These are phyloP conservation scores for Phytophthora ramorum DNA, from an alignment of 352 stramenopile genomes.

Conservation along the genomic window DNA sequence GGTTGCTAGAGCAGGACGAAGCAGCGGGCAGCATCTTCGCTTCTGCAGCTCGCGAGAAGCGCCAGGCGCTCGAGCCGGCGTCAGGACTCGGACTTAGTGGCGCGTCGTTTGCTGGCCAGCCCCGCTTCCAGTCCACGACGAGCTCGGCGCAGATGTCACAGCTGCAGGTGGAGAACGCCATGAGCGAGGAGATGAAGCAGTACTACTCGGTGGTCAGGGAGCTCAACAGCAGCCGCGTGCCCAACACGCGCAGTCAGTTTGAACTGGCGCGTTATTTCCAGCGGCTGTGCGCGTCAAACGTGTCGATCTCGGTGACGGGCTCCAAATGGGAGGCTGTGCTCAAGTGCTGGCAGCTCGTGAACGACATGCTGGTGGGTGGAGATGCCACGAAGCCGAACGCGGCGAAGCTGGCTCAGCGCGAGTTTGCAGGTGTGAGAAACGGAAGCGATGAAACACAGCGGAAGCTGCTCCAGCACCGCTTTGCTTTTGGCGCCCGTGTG, in stretches of 20 bases:
- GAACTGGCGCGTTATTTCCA: slow-evolving; percentile 69
- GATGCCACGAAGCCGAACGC: slow-evolving; percentile 48
- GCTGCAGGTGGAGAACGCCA: slow-evolving; percentile 63
- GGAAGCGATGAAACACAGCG: slow-evolving; percentile 46
- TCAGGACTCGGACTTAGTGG: slow-evolving; percentile 58
- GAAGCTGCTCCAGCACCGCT: slow-evolving; percentile 53
- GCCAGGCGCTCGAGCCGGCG: slow-evolving; percentile 26
- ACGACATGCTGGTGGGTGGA: slow-evolving; percentile 65
- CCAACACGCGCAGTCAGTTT: slow-evolving; percentile 76
- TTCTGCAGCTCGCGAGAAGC: slow-evolving; percentile 43
- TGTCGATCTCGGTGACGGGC: slow-evolving; percentile 60
- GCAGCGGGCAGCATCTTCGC: slow-evolving; percentile 54
- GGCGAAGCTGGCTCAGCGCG: slow-evolving; percentile 60
- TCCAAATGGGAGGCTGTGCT: slow-evolving; percentile 80
- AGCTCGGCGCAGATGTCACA: slow-evolving; percentile 71
- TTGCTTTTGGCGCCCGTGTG: slow-evolving; percentile 71
- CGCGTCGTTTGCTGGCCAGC: slow-evolving; percentile 54
- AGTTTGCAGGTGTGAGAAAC: slow-evolving; percentile 50
- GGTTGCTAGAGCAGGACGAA: slow-evolving; percentile 53
- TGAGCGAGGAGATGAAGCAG: slow-evolving; percentile 88
- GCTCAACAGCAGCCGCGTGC: slow-evolving; percentile 73
- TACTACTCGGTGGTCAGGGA: slow-evolving; percentile 78
- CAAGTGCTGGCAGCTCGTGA: slow-evolving; percentile 87
- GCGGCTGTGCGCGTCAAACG: slow-evolving; percentile 55
- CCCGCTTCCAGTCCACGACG: slow-evolving; percentile 54